Conservation (phyloP, 2,329 filamentous ascomycete species). For the Dryadomyces sulphureus region DNA sequence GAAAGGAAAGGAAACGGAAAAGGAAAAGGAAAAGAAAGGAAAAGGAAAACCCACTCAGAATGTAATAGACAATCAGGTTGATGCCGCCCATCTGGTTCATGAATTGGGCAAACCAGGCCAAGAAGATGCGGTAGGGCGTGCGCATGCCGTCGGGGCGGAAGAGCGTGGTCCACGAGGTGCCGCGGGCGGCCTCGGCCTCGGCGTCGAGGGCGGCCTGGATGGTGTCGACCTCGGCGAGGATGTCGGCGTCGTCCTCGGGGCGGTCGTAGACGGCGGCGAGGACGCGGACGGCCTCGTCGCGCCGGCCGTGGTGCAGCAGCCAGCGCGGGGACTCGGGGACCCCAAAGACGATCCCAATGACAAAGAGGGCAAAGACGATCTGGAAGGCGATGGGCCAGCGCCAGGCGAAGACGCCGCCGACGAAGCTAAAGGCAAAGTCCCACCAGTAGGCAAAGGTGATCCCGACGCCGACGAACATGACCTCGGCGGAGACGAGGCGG, state of each 20-base stretch:
- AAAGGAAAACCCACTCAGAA: not conserved
- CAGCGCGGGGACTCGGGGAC: constrained; percentile 26
- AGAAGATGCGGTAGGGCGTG: not conserved
- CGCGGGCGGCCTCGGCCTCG: constrained; percentile 45
- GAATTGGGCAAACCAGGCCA: constrained; percentile 1
- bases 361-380: constrained; percentile 19
- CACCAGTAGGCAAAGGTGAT: constrained; percentile 36
- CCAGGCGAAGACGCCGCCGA: constrained; percentile 29
- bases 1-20: not conserved
- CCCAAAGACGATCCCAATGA: constrained; percentile 20
- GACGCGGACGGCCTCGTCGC: constrained; percentile 21
- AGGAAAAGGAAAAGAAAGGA: not conserved
- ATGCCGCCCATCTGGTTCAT: constrained; percentile 23
- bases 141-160: not conserved
- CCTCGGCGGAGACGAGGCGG: constrained; percentile 27
- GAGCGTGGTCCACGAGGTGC: constrained; percentile 32
- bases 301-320: constrained; percentile 21
- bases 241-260: constrained; percentile 28
- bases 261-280: constrained; percentile 14
- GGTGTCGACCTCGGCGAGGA: constrained; percentile 18
- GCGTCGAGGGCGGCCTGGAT: constrained; percentile 39
- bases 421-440: constrained; percentile 27
- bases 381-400: constrained; percentile 37
- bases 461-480: not conserved
- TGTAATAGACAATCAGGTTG: constrained; percentile 33